Evolutionary conservation across 495 filamentous ascomycete species (phyloP), one percentile per base, ranked within the genome.

Genomic region (Corynascus novoguineensis): DNA sequence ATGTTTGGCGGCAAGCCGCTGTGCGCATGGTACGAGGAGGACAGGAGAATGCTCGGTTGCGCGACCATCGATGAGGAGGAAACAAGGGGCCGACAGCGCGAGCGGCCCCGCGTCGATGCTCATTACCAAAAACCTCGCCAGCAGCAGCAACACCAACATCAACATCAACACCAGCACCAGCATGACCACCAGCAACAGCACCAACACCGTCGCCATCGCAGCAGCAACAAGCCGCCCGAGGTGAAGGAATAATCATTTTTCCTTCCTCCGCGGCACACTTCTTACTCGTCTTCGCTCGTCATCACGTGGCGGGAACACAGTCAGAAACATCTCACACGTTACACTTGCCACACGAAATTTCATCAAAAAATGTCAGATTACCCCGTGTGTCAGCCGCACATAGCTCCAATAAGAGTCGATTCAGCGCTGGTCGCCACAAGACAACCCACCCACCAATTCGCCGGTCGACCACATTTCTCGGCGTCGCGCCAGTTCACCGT

Each of bases 1-100:
- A 82, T 72, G 71, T 82, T 81, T 51, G 77, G 78, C 38, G 79
- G 79, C 41, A 81, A 82, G 68, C 73, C 78, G 24, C 52, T 82
- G 37, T 78, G 78, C 64, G 62, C 75, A 10, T 78, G 78, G 71
- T 80, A 81, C 60, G 79, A 82, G 64, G 78, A 81, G 63, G 78
- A 80, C 45, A 63, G 74, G 11, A 69, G 68, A 42, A 60, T 69
- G 48, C 50, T 71, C 21, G 70, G 68, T n/a, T n/a, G n/a, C 63
- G 53, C 57, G 5, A 29, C 45, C 58, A 62, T 70, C 15, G 70
- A 68, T 5, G 73, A 77, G 50, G 71, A 77, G 57, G 73, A 79
- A 60, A 65, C 60, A 19, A 64, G 75, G 24, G 75, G 75, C 7
- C 71, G 75, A 0, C 70, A 73, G 64, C 66, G 75, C 37, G 66